Base-by-base conservation (phyloP, 140 eudicot genomes). In the Erigeron philadelphicus region DNA sequence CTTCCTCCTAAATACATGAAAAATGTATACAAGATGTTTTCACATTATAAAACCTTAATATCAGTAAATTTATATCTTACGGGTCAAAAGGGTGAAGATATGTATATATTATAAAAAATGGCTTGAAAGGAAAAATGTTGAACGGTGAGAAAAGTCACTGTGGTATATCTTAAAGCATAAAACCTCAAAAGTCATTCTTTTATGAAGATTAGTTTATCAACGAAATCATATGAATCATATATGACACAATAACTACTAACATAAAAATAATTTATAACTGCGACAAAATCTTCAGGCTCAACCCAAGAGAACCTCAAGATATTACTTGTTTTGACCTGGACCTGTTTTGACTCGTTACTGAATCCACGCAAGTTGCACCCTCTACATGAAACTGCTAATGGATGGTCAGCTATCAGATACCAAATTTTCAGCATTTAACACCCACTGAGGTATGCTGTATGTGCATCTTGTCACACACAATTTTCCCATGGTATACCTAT, bases 1-100 rank as follows among this genome's bases (percentile, higher is more conserved):
- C 96, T 80, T 92, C 98, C 78, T 82, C 96, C 98, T 92, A 59
- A 61, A 79, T 54, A 38, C 72, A 68, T 64, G 59, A 57, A 44
- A 44, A 54, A 17, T 18, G 12, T 7, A 73, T 17, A 44, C 8
- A 50, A 41, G 43, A 17, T 12, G 60, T 35, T 72, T 8, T 43
- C 10, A 70, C 56, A 69, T 9, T 18, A 18, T 42, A 43, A 42
- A 42, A 18, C 4, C 15, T 13, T 12, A 19, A 5, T 13, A 35
- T 61, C 66, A 61, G 6, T 7, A 40, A 61, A 2, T 40, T 31
- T 60, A 60, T 54, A 31, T 31, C 5, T 31, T 2, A 31, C 5
- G 38, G 38, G 38, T 31, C 38, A 31, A 3, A 31, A 31, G 38
- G 38, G 38, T 31, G 5, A 31, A 31, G 38, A 31, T 31, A 31